phyloP scores from a whole-genome alignment of 1,284 basidiomycete genomes.

The Boletus sp. region DNA sequence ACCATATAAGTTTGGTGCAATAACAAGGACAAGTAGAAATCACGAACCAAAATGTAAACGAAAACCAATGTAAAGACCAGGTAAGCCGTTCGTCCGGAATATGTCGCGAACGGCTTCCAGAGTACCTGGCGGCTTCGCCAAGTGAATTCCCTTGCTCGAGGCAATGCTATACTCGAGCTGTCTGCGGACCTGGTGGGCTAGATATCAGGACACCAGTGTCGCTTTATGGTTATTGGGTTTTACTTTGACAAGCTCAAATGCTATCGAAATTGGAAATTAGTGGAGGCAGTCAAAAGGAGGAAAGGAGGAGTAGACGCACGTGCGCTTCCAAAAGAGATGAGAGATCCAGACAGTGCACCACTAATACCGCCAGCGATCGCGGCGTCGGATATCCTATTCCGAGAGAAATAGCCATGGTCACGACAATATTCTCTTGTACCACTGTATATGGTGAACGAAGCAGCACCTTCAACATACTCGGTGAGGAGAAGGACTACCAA shows the following conservation, averaged over 20 bases:
- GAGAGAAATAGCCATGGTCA: conserved; percentile 59
- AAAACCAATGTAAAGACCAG: conserved; percentile 84
- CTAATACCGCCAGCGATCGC: conserved; percentile 76
- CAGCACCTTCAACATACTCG: conserved; percentile 58
- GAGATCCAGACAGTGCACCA: conserved; percentile 81
- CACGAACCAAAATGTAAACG: conserved; percentile 74
- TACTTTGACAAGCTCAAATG: conserved; percentile 97
- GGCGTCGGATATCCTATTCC: conserved; percentile 66
- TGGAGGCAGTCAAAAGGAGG: background rate
- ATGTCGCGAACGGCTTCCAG: conserved; percentile 74
- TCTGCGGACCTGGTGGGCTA: conserved; percentile 67
- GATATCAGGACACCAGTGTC: conserved; percentile 15
- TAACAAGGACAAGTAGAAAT: background rate
- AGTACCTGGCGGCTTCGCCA: conserved; percentile 76
- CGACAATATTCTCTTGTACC: conserved; percentile 84
- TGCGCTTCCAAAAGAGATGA: conserved; percentile 83
- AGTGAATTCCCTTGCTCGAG: conserved; percentile 67
- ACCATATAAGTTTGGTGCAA: conserved; percentile 5
- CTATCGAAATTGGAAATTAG: conserved; percentile 41
- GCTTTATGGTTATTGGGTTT: conserved; percentile 19
- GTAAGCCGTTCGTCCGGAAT: conserved; percentile 63
- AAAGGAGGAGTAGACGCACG: conserved; percentile 57
- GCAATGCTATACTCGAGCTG: conserved; percentile 96
- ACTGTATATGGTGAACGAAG: conserved; percentile 94
- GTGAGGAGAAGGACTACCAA: conserved; percentile 11